Evolutionary conservation across 169 alveolate species (phyloP), one percentile per base, ranked within the genome.

Genomic region (Toxoplasma gondii): DNA sequence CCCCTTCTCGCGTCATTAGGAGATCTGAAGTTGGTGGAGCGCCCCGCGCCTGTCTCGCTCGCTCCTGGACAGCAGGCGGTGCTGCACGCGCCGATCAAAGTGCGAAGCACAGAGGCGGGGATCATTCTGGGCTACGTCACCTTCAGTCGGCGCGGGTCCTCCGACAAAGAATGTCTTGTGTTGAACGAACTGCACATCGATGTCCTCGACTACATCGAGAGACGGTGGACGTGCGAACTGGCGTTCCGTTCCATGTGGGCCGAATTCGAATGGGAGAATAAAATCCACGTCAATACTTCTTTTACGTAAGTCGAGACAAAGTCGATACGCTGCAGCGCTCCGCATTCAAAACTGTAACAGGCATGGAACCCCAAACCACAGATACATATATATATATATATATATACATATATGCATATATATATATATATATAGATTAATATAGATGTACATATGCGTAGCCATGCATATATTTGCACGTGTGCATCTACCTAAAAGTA

Each of bases 261-360:
- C 43, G 99, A 98, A 86, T 98, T 98, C 96, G 99, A 98, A 95
- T 98, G 99, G 99, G 99, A 99, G 94, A 98, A 98, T 96, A 98
- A 97, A 94, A 95, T 97, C 84, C 83, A 53, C 43, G 53, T 97
- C 94, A 96, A 93, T 92, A 91, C 97, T 58, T 29, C 81, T 36
- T 70, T 91, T 67, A 91, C 88, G 88, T 91, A 31, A 44, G 86
- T 64, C 70, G 9, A 4, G 12, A 49, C 70, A 31, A 64, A 45
- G 29, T 12, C 31, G n/a, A 58, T 24, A 58, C 16, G 70, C 16
- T 17, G 70, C 16, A 16, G 70, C 70, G 24, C n/a, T 17, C 16
- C 70, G 70, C 16, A 58, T 58, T 16, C 16, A 24, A 58, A 24
- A 58, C 24, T 16, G 24, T 16, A 16, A 58, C 24, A 24, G n/a